Percentiles rank a stretch among this genome's conserved stretches.
These are phyloP conservation scores for Rutstroemia sydowiana DNA, from an alignment of 2,329 filamentous ascomycete genomes.

Conservation along the genomic window DNA sequence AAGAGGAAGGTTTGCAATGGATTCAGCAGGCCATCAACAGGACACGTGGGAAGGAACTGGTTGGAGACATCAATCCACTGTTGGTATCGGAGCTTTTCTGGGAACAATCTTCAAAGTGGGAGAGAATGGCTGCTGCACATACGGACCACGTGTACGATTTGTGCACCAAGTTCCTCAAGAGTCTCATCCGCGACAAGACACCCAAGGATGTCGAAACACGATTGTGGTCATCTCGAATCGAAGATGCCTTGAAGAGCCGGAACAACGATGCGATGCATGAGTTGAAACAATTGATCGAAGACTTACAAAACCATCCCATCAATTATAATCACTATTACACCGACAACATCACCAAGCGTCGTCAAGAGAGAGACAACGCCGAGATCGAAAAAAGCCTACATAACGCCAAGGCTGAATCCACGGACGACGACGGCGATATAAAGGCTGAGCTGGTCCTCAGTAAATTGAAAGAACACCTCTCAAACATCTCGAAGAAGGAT, in stretches of 20 bases:
- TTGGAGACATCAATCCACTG: slow-evolving; percentile 34
- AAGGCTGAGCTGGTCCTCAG: neutral
- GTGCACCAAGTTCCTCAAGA: slow-evolving; percentile 12
- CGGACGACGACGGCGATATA: neutral
- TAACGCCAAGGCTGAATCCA: neutral
- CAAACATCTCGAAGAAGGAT: neutral
- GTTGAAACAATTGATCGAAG: slow-evolving; percentile 16
- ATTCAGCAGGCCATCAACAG: slow-evolving; percentile 17
- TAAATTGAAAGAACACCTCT: neutral
- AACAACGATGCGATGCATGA: neutral
- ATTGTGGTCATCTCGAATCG: slow-evolving; percentile 2
- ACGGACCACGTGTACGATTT: slow-evolving; percentile 15
- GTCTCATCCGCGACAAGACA: neutral
- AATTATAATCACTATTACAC: slow-evolving; percentile 35
- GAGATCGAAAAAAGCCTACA: neutral
- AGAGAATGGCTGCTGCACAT: slow-evolving; percentile 23
- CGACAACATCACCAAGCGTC: slow-evolving; percentile 24
- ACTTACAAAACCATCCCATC: slow-evolving; percentile 27
- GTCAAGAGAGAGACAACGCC: slow-evolving; percentile 13
- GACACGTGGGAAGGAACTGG: slow-evolving; percentile 30
- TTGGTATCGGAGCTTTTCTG: slow-evolving; percentile 35
- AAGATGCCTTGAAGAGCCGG: neutral
- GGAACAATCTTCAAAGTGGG: slow-evolving; percentile 33
- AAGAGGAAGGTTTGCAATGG: slow-evolving; percentile 21
- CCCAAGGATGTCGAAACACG: slow-evolving; percentile 6